Percentiles rank a stretch among this genome's conserved stretches.
Evolutionary conservation across 306 rosid genomes (phyloP).

Genomic region (Fragaria ananassa): DNA sequence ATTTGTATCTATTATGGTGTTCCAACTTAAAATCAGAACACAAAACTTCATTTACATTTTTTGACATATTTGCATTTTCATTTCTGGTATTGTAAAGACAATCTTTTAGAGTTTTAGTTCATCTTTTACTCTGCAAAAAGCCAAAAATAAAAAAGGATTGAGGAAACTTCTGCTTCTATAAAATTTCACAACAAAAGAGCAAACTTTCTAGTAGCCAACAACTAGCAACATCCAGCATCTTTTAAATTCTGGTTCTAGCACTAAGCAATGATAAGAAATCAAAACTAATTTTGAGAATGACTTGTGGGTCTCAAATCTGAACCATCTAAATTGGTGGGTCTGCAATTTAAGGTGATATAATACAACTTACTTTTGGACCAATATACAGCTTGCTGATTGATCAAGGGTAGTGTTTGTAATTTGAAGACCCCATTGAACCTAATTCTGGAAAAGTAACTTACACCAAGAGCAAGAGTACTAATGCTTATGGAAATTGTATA

Average conservation of each 20-base stretch:
- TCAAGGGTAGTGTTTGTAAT: background rate
- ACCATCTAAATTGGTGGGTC: slow-evolving; percentile 23
- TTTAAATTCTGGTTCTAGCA: slow-evolving; percentile 1
- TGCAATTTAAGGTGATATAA: slow-evolving; percentile 1
- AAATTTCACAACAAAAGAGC: background rate
- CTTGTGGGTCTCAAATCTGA: slow-evolving; percentile 24
- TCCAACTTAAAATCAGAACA: too few species aligned
- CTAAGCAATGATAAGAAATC: background rate
- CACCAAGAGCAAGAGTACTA: background rate
- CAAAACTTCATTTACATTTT: too few species aligned
- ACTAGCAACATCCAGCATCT: background rate
- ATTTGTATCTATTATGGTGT: too few species aligned
- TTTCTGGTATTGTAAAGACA: too few species aligned
- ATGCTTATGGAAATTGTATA: background rate
- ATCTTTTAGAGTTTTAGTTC: too few species aligned
- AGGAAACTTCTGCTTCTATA: background rate
- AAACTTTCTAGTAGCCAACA: background rate
- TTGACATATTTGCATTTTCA: too few species aligned
- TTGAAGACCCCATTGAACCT: background rate
- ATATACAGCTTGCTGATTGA: slow-evolving; percentile 1
- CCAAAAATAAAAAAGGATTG: background rate
- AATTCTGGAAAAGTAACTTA: background rate
- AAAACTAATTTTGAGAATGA: background rate
- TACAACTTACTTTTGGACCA: slow-evolving; percentile 1
- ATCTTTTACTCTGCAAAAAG: too few species aligned